phyloP scores from a whole-genome alignment of 73 alveolate genomes.

The Paramecium primaurelia region DNA sequence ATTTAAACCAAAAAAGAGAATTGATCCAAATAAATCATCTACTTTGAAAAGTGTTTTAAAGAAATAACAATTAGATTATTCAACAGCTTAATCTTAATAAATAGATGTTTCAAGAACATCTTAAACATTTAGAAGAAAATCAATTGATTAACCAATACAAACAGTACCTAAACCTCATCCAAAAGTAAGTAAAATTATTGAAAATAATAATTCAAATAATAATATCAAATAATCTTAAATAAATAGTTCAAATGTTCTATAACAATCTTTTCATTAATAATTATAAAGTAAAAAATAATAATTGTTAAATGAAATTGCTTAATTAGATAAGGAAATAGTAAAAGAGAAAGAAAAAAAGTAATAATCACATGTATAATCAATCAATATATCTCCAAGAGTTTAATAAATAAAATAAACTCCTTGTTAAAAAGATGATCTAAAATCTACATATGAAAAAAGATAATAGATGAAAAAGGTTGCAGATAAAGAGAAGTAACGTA shows the following conservation, averaged over 20 bases:
- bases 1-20: not conserved
- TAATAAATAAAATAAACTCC: not conserved
- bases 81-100: not conserved
- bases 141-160: not conserved
- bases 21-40: not conserved
- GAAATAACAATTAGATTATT: not conserved
- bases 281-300: not conserved
- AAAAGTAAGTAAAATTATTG: not conserved
- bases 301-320: not conserved
- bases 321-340: conserved; percentile 7
- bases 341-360: not conserved
- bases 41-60: not conserved
- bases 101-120: conserved; percentile 28
- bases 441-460: not conserved
- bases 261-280: not conserved
- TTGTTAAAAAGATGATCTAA: not conserved
- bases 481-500: not conserved
- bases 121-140: not conserved
- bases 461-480: not conserved
- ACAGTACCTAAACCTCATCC: conserved; percentile 25
- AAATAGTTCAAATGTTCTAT: not conserved
- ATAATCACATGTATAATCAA: not conserved
- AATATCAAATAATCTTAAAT: not conserved
- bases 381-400: not conserved
- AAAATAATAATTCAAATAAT: not conserved